Conservation (phyloP, 352 stramenopile genomes). For the Lagenidium giganteum region DNA sequence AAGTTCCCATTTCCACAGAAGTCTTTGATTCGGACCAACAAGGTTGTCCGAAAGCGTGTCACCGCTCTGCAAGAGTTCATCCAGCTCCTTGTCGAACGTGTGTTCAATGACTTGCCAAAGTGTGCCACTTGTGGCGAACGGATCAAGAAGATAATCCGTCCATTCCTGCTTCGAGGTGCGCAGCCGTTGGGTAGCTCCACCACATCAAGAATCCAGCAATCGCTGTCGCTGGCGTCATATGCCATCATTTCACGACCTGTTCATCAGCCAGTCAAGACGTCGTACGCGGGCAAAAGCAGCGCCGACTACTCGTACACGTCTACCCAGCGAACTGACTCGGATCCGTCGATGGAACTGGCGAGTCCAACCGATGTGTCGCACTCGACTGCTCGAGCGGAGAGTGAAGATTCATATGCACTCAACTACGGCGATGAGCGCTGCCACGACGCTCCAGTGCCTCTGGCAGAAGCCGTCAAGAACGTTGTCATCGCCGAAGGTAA, state of each 20-base stretch:
- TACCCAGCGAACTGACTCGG: constrained; percentile 43
- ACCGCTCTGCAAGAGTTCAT: constrained; percentile 67
- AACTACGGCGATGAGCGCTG: constrained; percentile 61
- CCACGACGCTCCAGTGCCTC: constrained; percentile 54
- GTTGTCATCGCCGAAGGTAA: constrained; percentile 56
- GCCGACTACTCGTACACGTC: constrained; percentile 9
- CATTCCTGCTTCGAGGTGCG: constrained; percentile 72
- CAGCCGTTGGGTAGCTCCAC: constrained; percentile 72
- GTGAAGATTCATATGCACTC: constrained; percentile 30
- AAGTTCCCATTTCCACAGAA: constrained; percentile 69
- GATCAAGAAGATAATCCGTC: constrained; percentile 62
- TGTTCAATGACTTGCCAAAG: constrained; percentile 75
- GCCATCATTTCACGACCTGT: constrained; percentile 33
- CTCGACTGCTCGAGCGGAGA: constrained; percentile 5
- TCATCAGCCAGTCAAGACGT: constrained; percentile 20
- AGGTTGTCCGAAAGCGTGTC: constrained; percentile 63
- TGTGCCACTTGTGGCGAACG: constrained; percentile 64
- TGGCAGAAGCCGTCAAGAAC: constrained; percentile 76
- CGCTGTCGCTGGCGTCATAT: constrained; percentile 63
- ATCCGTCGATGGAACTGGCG: constrained; percentile 27
- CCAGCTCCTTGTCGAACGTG: constrained; percentile 55
- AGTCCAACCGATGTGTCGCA: neutral
- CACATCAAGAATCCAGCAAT: constrained; percentile 65
- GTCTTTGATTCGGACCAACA: constrained; percentile 63
- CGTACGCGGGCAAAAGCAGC: neutral